Percentiles rank a stretch among this genome's conserved stretches.
Evolutionary conservation across 2,329 filamentous ascomycete genomes (phyloP).

Genomic region (Cladosporium sp.): DNA sequence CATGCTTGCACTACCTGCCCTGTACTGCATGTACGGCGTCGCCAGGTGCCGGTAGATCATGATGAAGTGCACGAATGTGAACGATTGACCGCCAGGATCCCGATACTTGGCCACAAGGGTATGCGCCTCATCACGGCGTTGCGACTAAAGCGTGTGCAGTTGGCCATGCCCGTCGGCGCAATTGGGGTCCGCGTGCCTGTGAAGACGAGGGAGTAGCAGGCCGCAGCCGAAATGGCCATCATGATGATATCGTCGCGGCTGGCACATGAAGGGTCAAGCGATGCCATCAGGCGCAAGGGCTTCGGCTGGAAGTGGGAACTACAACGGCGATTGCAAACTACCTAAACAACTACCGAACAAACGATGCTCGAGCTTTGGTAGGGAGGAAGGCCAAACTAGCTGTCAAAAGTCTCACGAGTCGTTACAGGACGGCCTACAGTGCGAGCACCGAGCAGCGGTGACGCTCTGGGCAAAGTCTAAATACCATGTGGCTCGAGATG

Average conservation of each 20-base stretch:
- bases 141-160: too few species aligned
- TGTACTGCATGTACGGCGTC: neutral
- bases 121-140: neutral
- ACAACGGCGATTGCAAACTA: neutral
- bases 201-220: neutral
- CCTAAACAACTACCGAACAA: conserved; percentile 1
- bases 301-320: conserved; percentile 2
- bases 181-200: neutral
- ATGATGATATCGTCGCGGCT: neutral
- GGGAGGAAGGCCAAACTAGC: conserved; percentile 1
- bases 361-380: neutral
- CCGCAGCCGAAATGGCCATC: neutral
- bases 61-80: neutral
- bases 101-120: neutral
- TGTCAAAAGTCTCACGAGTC: neutral
- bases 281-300: neutral
- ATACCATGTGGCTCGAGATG: conserved; percentile 9
- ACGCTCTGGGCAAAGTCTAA: conserved; percentile 9
- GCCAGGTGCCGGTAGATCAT: conserved; percentile 3
- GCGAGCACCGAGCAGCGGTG: neutral
- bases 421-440: neutral
- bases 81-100: neutral
- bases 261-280: neutral
- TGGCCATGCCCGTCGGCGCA: too few species aligned
- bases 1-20: neutral